Evolutionary conservation across 208 protist genomes (phyloP), one percentile per base, ranked within the genome.

Genomic region (Lotmaria passim): DNA sequence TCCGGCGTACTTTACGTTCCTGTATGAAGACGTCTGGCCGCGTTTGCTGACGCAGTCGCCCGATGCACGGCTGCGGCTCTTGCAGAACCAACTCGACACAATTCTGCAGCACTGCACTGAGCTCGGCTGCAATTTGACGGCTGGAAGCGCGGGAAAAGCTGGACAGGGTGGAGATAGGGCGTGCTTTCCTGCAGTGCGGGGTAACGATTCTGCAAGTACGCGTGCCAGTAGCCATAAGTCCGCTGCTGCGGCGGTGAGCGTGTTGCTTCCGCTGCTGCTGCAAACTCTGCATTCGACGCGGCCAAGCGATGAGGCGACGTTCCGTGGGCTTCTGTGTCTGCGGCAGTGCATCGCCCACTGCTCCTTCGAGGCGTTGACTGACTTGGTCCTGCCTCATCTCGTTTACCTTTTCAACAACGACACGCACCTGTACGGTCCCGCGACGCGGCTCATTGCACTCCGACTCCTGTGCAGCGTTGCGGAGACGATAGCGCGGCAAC

Each of bases 221-320:
- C 44, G 28, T 2, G 19, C 1, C 61, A 58, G 15, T 28, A 4
- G 51, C 3, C n/a, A n/a, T n/a, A n/a, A n/a, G n/a, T n/a, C n/a
- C n/a, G n/a, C n/a, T n/a, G 68, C 46, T 10, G 55, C 23, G 36
- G 75, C 73, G 11, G 69, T 79, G 15, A 43, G 53, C 17, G 23
- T 90, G n/a, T 66, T 91, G 8, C 47, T 88, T 30, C 89, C 89
- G 4, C 59, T 87, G 19, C 46, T 90, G 26, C 62, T 88, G 5
- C 81, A 88, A 48, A 83, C 89, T 0, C 31, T 83, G 24, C 72
- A 81, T 61, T 51, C 53, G 70, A 26, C 46, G 64, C 8, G 76
- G 58, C 65, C 63, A 6, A 62, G 48, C 26, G 74, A 84, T 52
- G 85, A 91, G 31, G 76, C 77, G 23, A 75, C 65, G n/a, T 83